Base-by-base conservation (phyloP, 345 rosid genomes). In the Salix caprea region DNA sequence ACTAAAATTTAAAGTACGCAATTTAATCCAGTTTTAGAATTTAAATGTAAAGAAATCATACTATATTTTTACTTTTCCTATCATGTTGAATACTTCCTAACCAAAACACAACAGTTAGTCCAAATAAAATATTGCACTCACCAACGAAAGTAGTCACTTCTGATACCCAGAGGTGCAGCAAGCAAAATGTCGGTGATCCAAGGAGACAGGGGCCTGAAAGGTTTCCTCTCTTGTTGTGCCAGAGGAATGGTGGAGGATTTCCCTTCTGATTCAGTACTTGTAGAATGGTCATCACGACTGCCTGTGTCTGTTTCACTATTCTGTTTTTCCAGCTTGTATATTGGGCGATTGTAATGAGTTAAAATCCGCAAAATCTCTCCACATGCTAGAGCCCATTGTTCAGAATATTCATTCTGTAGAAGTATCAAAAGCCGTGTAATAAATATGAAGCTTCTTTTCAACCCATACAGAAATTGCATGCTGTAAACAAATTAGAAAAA, bases 101-200 rank as follows among this genome's bases (percentile, higher is more conserved):
- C 15, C 56, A 23, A 70, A 70, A 65, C 13, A 48, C 34, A 75
- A 65, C 56, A 67, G 13, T 58, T 4, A 62, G 52, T 23, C 60
- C 56, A 78, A 14, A 54, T 7, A 60, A 48, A 46, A 56, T 28
- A 78, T 68, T 70, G 62, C 69, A 85, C 97, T 87, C 81, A 94
- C 98, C 99, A 95, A 14, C 99, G 94, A 64, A 95, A 95, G 84
- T 95, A 95, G 83, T 95, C 99, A 70, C 99, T 95, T 89, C 94
- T 88, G 68, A 95, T 89, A 73, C 97, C 97, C 68, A 95, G 81
- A 58, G 99, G 99, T 60, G 97, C 97, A 56, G 97, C 93, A 83
- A 91, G 94, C 83, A 95, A 87, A 80, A 93, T 88, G 82, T 95
- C 99, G 76, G 94, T 88, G 82, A 95, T 89, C 97, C 97, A 95